These are phyloP conservation scores for Carnegiea gigantea DNA, from an alignment of 179 eudicot genomes.

Conservation along the genomic window DNA sequence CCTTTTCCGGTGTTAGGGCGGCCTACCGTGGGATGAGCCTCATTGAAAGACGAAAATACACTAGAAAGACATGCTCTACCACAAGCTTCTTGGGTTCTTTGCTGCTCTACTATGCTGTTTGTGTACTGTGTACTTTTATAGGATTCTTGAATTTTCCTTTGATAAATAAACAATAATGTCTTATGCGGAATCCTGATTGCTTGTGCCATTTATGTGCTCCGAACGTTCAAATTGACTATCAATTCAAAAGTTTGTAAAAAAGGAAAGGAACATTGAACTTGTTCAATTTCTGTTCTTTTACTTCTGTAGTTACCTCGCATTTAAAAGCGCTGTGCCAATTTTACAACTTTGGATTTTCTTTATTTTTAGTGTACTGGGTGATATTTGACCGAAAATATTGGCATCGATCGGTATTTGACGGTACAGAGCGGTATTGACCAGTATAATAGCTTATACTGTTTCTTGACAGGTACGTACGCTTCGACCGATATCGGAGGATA, in stretches of 20 bases:
- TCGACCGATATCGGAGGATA: too few relatives aligned
- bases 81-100: constrained; percentile 14
- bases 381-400: too few relatives aligned
- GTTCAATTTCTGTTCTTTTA: background rate
- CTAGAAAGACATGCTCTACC: background rate
- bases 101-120: background rate
- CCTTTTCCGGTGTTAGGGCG: background rate
- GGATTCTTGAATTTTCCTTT: background rate
- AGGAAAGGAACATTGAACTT: background rate
- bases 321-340: background rate
- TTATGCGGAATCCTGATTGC: background rate
- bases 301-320: background rate
- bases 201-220: background rate
- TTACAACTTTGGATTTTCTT: too few relatives aligned
- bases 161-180: background rate
- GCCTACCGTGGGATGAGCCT: background rate
- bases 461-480: too few relatives aligned
- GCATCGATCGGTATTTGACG: too few relatives aligned
- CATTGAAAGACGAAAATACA: background rate
- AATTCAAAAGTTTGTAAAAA: background rate
- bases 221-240: constrained; percentile 1
- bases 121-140: background rate
- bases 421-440: too few relatives aligned
- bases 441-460: too few relatives aligned
- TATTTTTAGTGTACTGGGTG: too few relatives aligned